Evolutionary conservation across 148 eudicot species (phyloP).

Genomic region (Rhododendron vialii): DNA sequence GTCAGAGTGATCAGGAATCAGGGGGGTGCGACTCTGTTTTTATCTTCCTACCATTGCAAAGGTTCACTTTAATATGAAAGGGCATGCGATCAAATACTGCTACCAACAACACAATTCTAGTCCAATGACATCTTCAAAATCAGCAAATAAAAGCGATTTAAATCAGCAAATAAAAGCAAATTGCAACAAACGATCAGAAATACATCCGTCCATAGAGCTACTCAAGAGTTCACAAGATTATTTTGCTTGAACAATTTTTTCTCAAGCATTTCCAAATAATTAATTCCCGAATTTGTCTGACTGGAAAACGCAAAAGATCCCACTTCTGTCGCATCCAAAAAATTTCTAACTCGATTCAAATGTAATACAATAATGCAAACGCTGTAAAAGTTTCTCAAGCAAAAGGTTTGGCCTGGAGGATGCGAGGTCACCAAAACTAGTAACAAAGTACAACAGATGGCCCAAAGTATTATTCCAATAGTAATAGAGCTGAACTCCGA

Average conservation of each 20-base stretch:
- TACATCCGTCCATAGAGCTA: neutral
- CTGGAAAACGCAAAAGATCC: neutral
- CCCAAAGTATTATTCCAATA: conserved; percentile 1
- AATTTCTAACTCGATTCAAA: neutral
- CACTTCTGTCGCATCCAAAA: neutral
- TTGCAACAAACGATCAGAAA: neutral
- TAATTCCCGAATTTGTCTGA: neutral
- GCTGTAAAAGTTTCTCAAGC: conserved; percentile 7
- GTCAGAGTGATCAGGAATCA: neutral
- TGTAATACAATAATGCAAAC: conserved; percentile 1
- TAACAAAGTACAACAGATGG: conserved; percentile 15
- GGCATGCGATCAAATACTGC: neutral
- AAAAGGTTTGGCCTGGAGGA: neutral
- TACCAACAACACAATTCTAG: neutral
- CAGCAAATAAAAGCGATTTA: no score
- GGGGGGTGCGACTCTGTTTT: neutral
- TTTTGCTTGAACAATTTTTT: neutral
- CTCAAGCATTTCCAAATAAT: neutral
- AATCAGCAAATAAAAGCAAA: neutral
- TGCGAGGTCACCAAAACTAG: conserved; percentile 5
- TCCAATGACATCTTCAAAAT: neutral
- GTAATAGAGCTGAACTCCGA: neutral
- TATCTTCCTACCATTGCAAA: neutral
- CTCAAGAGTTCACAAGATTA: neutral
- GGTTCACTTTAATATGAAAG: neutral